Evolutionary conservation across 2,329 filamentous ascomycete genomes (phyloP).

Genomic region (Penicillium sp.): DNA sequence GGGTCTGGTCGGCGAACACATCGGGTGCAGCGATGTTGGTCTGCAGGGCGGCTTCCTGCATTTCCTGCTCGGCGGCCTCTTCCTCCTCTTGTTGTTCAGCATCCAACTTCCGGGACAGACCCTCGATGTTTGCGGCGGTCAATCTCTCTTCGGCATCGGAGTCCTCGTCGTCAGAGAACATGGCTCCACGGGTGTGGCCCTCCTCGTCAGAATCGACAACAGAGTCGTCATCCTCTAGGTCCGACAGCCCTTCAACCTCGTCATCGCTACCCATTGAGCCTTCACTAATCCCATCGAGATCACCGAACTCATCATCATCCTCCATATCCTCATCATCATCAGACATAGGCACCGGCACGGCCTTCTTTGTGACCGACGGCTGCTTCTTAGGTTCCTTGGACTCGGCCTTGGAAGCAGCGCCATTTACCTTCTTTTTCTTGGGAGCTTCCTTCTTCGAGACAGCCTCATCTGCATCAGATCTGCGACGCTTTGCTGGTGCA

Average conservation of each 20-base stretch:
- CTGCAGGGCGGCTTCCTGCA: constrained; percentile 76
- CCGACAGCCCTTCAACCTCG: constrained; percentile 36
- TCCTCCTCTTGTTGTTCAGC: constrained; percentile 66
- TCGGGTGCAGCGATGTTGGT: constrained; percentile 80
- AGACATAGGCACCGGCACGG: constrained; percentile 18
- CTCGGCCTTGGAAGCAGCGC: constrained; percentile 2
- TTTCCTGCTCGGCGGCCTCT: constrained; percentile 72
- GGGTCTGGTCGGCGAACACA: constrained; percentile 53
- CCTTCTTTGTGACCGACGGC: constrained; percentile 12
- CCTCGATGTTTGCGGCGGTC: constrained; percentile 91
- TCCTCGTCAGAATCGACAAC: constrained; percentile 66
- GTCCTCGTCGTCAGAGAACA: constrained; percentile 94
- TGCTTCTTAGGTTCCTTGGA: constrained; percentile 30
- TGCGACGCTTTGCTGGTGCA: constrained; percentile 55
- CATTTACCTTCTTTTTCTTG: constrained; percentile 37
- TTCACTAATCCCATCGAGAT: constrained; percentile 35
- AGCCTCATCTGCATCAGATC: constrained; percentile 37
- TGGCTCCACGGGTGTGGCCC: constrained; percentile 50
- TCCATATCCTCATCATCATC: constrained; percentile 31
- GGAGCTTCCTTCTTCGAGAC: constrained; percentile 31
- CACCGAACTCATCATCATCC: constrained; percentile 42
- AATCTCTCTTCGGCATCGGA: constrained; percentile 82
- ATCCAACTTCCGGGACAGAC: constrained; percentile 77
- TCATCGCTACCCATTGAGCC: constrained; percentile 44
- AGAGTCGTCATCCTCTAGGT: constrained; percentile 50